phyloP scores from a whole-genome alignment of 2,329 filamentous ascomycete species.

The Colletotrichum filicis region DNA sequence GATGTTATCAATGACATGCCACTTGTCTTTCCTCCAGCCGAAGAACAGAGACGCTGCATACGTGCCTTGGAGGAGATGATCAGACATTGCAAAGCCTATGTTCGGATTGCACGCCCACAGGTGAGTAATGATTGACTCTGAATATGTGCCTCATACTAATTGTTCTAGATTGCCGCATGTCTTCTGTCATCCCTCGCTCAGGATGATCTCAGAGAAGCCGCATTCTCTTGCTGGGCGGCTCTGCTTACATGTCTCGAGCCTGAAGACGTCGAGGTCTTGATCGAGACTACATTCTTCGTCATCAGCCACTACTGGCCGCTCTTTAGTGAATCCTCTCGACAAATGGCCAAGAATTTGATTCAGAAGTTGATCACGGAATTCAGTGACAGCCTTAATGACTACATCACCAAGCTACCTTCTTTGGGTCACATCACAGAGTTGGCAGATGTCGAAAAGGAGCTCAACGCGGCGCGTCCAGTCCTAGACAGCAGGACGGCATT shows the following conservation, averaged over 20 bases:
- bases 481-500: conserved; percentile 59
- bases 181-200: conserved; percentile 85
- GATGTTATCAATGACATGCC: conserved; percentile 78
- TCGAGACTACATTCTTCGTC: conserved; percentile 91
- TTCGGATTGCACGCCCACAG: conserved; percentile 86
- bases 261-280: conserved; percentile 80
- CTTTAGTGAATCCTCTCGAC: conserved; percentile 71
- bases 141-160: conserved; percentile 39
- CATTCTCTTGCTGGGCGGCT: conserved; percentile 85
- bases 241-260: conserved; percentile 81
- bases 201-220: conserved; percentile 78
- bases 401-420: conserved; percentile 82
- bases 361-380: conserved; percentile 73
- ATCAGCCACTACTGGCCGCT: conserved; percentile 82
- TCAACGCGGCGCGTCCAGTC: conserved; percentile 72
- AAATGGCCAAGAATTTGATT: conserved; percentile 72
- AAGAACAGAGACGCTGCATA: conserved; percentile 82
- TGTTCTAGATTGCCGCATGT: conserved; percentile 83
- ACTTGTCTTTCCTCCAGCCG: conserved; percentile 61
- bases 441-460: conserved; percentile 71
- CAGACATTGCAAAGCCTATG: conserved; percentile 75
- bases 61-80: conserved; percentile 91
- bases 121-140: conserved; percentile 55
- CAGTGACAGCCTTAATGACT: conserved; percentile 68
- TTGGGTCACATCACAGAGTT: conserved; percentile 77